A percentile compares a stretch with the other conserved stretches of the same genome.
phyloP scores from a whole-genome alignment of 495 filamentous ascomycete species.

The Geoglossum glabrum region DNA sequence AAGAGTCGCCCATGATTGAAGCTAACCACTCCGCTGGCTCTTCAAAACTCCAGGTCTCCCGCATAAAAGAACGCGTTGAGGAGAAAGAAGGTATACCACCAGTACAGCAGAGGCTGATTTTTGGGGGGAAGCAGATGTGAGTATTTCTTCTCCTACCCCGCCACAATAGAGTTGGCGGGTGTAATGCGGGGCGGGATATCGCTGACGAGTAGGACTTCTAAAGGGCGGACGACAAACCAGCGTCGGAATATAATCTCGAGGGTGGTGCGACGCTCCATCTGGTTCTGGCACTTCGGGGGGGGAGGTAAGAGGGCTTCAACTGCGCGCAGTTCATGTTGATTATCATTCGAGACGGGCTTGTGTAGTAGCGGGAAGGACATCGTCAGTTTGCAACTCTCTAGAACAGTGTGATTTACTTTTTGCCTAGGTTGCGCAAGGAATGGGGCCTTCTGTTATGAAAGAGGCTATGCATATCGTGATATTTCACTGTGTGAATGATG shows the following conservation, averaged over 20 bases:
- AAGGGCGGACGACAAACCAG: slow-evolving; percentile 84
- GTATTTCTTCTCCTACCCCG: slow-evolving; percentile 10
- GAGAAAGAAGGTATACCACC: slow-evolving; percentile 98
- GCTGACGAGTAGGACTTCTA: neutral
- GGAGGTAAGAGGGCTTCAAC: slow-evolving; percentile 15
- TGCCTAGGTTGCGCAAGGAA: too few species aligned
- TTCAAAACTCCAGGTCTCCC: slow-evolving; percentile 46
- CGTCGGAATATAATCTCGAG: slow-evolving; percentile 68
- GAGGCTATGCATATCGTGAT: too few species aligned
- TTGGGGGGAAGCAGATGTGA: slow-evolving; percentile 93
- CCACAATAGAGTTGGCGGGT: too few species aligned
- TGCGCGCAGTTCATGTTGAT: too few species aligned
- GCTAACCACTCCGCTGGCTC: neutral
- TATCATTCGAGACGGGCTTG: neutral
- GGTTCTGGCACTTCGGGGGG: slow-evolving; percentile 81
- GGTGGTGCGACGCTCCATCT: slow-evolving; percentile 88
- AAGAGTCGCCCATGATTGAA: too few species aligned
- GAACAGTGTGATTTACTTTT: too few species aligned
- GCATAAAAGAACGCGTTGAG: slow-evolving; percentile 96
- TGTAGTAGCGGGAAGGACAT: neutral
- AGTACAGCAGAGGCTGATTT: slow-evolving; percentile 91
- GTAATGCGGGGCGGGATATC: neutral
- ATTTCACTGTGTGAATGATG: neutral
- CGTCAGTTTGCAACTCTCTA: too few species aligned
- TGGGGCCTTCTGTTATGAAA: too few species aligned